A percentile compares a stretch with the other conserved stretches of the same genome.
Conservation (phyloP, 805 yeast species). For the Metschnikowia peoriensis region DNA sequence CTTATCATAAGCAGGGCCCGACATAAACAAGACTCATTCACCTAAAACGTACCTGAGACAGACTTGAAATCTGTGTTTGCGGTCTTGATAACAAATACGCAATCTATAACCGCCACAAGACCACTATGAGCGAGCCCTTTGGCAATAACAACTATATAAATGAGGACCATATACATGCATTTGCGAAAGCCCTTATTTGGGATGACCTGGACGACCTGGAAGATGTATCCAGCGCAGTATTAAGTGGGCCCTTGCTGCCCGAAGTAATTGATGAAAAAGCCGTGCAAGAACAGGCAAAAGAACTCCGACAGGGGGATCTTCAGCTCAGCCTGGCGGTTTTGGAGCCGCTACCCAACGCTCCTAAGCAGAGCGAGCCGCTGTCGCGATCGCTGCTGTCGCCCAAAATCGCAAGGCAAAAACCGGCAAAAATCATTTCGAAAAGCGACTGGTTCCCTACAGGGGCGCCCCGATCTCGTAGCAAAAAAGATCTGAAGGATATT, state of each 20-base stretch:
- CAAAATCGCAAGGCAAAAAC: conserved; percentile 4
- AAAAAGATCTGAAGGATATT: conserved; percentile 2
- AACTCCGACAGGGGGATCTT: conserved; percentile 4
- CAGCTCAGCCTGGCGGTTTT: conserved; percentile 8
- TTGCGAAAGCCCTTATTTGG: conserved; percentile 41
- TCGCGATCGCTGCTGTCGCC: background rate
- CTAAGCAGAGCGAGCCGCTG: background rate
- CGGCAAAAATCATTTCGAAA: conserved; percentile 22
- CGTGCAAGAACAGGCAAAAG: conserved; percentile 7
- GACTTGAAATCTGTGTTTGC: background rate
- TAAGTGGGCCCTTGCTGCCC: conserved; percentile 12
- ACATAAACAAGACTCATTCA: too few relatives aligned
- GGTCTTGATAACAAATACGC: background rate
- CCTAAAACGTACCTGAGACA: background rate
- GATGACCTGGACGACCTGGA: conserved; percentile 28
- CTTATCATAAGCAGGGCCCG: too few relatives aligned
- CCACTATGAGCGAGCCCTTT: conserved; percentile 7
- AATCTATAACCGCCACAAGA: conserved; percentile 3
- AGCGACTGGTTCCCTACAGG: conserved; percentile 30
- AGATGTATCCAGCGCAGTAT: conserved; percentile 1
- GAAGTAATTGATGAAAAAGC: background rate
- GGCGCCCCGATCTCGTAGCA: conserved; percentile 7
- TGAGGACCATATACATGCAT: conserved; percentile 37
- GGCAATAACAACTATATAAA: conserved; percentile 31
- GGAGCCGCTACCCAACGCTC: conserved; percentile 7